Evolutionary conservation across 2,329 filamentous ascomycete genomes (phyloP).

Genomic region (Claviceps quebecensis): DNA sequence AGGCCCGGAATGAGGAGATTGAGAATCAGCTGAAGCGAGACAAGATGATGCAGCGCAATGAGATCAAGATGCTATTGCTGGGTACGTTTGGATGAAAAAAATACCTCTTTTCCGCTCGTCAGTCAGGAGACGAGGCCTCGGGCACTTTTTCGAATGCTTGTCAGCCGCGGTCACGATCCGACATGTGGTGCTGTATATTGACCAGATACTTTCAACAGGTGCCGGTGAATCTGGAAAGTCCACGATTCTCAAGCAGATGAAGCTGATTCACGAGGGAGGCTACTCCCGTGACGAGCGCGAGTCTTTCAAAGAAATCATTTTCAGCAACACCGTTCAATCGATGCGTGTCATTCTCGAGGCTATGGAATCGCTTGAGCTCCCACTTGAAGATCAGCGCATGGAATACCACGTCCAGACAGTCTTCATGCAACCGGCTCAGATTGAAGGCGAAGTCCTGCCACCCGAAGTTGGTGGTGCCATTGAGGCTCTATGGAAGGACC

Average conservation of each 20-base stretch:
- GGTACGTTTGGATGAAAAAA: slow-evolving; percentile 39
- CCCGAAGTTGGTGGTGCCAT: slow-evolving; percentile 89
- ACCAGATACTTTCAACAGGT: slow-evolving; percentile 37
- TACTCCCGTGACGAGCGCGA: slow-evolving; percentile 82
- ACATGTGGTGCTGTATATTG: neutral
- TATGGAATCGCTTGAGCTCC: slow-evolving; percentile 59
- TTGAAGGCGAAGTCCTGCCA: slow-evolving; percentile 88
- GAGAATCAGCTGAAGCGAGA: slow-evolving; percentile 98
- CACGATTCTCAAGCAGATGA: slow-evolving; percentile 41
- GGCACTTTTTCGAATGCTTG: too few relatives aligned
- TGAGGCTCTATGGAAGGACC: slow-evolving; percentile 83
- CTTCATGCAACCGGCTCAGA: slow-evolving; percentile 96
- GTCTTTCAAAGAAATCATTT: slow-evolving; percentile 58
- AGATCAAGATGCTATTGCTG: slow-evolving; percentile 99
- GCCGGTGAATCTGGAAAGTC: slow-evolving; percentile 75
- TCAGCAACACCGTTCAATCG: slow-evolving; percentile 56
- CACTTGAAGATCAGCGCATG: slow-evolving; percentile 79
- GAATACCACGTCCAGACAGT: slow-evolving; percentile 98
- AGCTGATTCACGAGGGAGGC: slow-evolving; percentile 96
- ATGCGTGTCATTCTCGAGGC: slow-evolving; percentile 57
- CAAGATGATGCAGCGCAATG: slow-evolving; percentile 96
- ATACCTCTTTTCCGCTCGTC: too few relatives aligned
- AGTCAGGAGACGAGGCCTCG: neutral
- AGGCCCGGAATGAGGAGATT: slow-evolving; percentile 99
- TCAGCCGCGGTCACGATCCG: too few relatives aligned